Conservation (phyloP, 2,329 filamentous ascomycete genomes). For the Venturia nashicola region DNA sequence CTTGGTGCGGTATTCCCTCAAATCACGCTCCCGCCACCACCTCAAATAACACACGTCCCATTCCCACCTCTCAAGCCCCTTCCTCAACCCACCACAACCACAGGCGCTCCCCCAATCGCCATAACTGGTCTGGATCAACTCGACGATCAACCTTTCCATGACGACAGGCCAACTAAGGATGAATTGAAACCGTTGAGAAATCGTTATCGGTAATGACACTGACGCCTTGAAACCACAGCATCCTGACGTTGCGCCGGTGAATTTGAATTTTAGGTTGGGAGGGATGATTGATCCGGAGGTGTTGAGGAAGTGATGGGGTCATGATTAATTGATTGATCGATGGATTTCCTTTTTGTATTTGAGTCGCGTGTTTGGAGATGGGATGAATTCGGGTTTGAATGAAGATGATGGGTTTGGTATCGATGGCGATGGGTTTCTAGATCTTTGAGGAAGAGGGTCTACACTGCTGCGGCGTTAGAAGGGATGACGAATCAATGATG, state of each 20-base stretch:
- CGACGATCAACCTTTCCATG: background rate
- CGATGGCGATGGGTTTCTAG: no score
- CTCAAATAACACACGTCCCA: background rate
- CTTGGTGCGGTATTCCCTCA: background rate
- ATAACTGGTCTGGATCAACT: background rate
- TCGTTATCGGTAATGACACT: background rate
- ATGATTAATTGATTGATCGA: no score
- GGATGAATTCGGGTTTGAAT: background rate
- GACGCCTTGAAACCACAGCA: background rate
- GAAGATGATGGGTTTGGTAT: no score
- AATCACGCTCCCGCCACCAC: background rate
- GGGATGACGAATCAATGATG: no score
- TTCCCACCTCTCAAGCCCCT: background rate
- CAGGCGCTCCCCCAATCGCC: background rate
- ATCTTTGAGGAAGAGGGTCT: no score
- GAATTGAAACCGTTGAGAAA: background rate
- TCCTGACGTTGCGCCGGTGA: background rate
- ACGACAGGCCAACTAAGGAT: background rate
- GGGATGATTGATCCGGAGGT: background rate
- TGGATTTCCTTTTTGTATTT: no score
- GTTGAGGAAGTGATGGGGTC: no score
- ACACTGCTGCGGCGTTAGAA: no score
- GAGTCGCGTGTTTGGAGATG: background rate
- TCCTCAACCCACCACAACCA: background rate
- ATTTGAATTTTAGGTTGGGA: background rate